Evolutionary conservation across 2,329 filamentous ascomycete genomes (phyloP), one percentile per base, ranked within the genome.

Genomic region (Cytospora piceae): DNA sequence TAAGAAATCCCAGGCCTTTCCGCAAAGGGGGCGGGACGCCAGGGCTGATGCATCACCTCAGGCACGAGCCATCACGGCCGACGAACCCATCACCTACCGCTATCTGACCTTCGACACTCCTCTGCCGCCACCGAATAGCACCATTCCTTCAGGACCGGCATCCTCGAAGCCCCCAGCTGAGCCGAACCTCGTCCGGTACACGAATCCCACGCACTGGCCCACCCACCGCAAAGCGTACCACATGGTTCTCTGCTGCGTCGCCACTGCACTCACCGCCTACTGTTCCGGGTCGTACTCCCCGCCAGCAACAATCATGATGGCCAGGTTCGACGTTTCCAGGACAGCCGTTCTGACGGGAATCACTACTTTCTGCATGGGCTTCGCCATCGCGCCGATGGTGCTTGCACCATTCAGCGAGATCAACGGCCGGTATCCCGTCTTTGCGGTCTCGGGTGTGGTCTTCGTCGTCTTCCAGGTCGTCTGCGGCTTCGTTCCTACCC

Each of bases 331-430:
- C 4, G 81, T 92, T 0, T 89, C 87, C 49, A 79, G 81, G 12
- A 82, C 90, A n/a, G 88, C 87, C 1, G 84, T 88, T n/a, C 80
- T 90, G 6, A 81, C 88, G 1, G 92, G 92, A 39, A 91, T 97
- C 67, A 96, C 93, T 0, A 85, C 87, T 0, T 97, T 95, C 76
- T 95, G 92, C 55, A 73, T 84, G 39, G 93, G 94, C 4, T 97
- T 97, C 70, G 92, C 85, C 0, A 76, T 93, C 29, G 90, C 92
- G 0, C 94, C 94, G 0, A 97, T 97, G 93, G 82, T 92, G 0
- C 83, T 97, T 0, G 94, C 94, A 0, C 94, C 94, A 0, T 90
- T 97, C 70, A 93, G 90, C 0, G 94, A 97, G 77, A 90, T 96
- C 74, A 93, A 95, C 76, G 94, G 94, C 4, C 87, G 94, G 2